Conservation (phyloP, 2,329 filamentous ascomycete species). For the Myriangium duriaei region DNA sequence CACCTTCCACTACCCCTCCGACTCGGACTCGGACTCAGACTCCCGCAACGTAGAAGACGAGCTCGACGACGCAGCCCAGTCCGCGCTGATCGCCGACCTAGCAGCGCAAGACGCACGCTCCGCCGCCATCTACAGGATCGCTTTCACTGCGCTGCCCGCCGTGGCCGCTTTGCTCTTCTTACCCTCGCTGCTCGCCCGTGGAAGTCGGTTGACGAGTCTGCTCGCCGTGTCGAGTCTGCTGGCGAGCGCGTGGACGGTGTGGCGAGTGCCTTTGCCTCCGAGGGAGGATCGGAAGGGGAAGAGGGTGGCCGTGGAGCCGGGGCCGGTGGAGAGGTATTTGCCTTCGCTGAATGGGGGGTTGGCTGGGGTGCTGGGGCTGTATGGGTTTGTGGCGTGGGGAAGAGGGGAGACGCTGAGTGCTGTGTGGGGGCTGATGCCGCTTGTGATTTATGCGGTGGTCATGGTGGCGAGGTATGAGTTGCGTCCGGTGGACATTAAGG, state of each 20-base stretch:
- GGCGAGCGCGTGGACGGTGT: slow-evolving; percentile 50
- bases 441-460: slow-evolving; percentile 45
- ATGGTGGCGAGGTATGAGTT: slow-evolving; percentile 53
- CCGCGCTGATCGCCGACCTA: slow-evolving; percentile 47
- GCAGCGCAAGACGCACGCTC: slow-evolving; percentile 36
- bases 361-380: slow-evolving; percentile 39
- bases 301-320: slow-evolving; percentile 21
- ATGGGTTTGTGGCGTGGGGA: slow-evolving; percentile 30
- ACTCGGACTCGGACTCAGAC: slow-evolving; percentile 39
- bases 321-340: slow-evolving; percentile 46
- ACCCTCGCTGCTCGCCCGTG: slow-evolving; percentile 31
- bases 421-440: slow-evolving; percentile 29
- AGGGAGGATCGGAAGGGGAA: too few relatives aligned
- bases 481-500: slow-evolving; percentile 55
- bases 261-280: slow-evolving; percentile 39
- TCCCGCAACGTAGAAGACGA: slow-evolving; percentile 41
- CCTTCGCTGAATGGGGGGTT: slow-evolving; percentile 49
- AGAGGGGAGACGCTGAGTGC: slow-evolving; percentile 18
- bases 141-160: slow-evolving; percentile 49
- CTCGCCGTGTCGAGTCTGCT: slow-evolving; percentile 52
- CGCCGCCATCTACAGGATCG: slow-evolving; percentile 24
- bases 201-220: slow-evolving; percentile 36
- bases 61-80: slow-evolving; percentile 68
- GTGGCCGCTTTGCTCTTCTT: slow-evolving; percentile 45
- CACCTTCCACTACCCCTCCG: slow-evolving; percentile 61